Base-by-base conservation (phyloP, 768 basidiomycete genomes). In the Termitomyces sp. region DNA sequence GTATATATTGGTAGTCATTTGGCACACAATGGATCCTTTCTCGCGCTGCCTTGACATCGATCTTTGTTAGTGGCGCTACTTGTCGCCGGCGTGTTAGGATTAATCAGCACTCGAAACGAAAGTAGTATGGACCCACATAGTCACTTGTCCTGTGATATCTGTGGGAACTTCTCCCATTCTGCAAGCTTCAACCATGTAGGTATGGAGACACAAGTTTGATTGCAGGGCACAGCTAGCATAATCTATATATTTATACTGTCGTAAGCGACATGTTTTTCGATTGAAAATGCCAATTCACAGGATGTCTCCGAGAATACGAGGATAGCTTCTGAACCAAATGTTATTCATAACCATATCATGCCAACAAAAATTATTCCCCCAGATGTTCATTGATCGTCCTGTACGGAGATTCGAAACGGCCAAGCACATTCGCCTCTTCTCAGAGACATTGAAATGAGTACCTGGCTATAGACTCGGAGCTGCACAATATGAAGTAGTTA, bases 51-150 rank as follows among this genome's bases (percentile, higher is more conserved):
- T 44, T 3, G n/a, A 32, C 22, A n/a, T 14, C 37, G 18, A 34
- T 48, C 20, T 14, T 10, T 36, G 16, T 44, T 30, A 43, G 58
- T 59, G 53, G 58, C 58, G 58, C 54, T 54, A 46, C 49, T 43
- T 55, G 33, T 44, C 27, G 8, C 30, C 48, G 48, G 26, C n/a
- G n/a, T 43, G 20, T 26, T 22, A 46, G 20, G 42, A 33, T 49
- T 59, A 53, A 44, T 40, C 30, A 33, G 58, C 53, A 27, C 44
- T 37, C 32, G 54, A 43, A 54, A 43, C 22, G 12, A 34, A 34
- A 9, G 4, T 9, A 34, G 34, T 34, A 10, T 34, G 34, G 12
- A 34, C 34, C 34, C n/a, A n/a, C n/a, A n/a, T n/a, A n/a, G n/a
- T n/a, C n/a, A n/a, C n/a, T n/a, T n/a, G n/a, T n/a, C n/a, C 3